These are phyloP conservation scores for Puccinia hordei DNA, from an alignment of 1,284 basidiomycete species.

Conservation along the genomic window DNA sequence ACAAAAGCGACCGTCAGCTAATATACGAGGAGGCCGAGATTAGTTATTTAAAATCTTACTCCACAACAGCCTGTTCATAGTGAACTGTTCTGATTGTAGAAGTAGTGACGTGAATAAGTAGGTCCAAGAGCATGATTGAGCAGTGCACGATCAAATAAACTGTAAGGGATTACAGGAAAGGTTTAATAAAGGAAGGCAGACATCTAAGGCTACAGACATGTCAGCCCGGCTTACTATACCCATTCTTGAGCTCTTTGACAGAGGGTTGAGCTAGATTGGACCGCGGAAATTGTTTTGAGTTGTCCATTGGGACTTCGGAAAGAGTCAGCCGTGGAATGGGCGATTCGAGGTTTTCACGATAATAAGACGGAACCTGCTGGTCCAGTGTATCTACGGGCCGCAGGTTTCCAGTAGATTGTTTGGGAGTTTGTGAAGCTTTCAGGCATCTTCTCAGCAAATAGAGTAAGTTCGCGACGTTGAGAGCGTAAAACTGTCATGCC, in stretches of 20 bases:
- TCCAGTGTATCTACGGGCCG: neutral
- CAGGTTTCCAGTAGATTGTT: neutral
- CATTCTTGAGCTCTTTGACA: conserved; percentile 31
- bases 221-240: conserved; percentile 15
- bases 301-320: neutral
- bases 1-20: neutral
- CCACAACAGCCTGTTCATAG: conserved; percentile 17
- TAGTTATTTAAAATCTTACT: conserved; percentile 16
- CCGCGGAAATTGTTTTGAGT: conserved; percentile 9
- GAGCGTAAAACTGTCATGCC: conserved; percentile 37
- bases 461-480: conserved; percentile 25
- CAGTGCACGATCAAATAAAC: conserved; percentile 48
- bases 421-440: conserved; percentile 14
- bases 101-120: conserved; percentile 24
- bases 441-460: conserved; percentile 29
- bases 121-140: conserved; percentile 44
- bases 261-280: conserved; percentile 15
- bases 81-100: conserved; percentile 15
- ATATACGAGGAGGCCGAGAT: neutral
- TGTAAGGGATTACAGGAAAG: neutral
- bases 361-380: neutral
- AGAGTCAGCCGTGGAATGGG: neutral
- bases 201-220: neutral
- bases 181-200: neutral
- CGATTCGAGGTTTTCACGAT: conserved; percentile 12